A percentile compares a stretch with the other conserved stretches of the same genome.
Conservation (phyloP, 352 stramenopile species). For the Phytophthora sansomeana region DNA sequence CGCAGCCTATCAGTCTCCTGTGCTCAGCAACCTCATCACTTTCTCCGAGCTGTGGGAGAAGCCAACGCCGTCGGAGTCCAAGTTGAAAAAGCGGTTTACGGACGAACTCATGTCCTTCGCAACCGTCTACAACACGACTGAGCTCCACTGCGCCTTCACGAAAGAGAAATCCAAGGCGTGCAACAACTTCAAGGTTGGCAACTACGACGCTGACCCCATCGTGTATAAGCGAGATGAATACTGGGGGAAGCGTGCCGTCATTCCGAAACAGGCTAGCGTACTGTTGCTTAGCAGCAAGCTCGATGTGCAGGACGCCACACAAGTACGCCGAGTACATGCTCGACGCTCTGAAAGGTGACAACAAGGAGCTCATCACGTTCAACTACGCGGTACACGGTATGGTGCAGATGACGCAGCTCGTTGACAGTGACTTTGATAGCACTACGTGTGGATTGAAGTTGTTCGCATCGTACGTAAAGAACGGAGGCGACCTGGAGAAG, state of each 20-base stretch:
- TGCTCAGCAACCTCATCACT: conserved; percentile 48
- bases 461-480: conserved; percentile 42
- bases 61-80: conserved; percentile 10
- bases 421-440: conserved; percentile 11
- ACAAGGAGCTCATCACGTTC: too few relatives aligned
- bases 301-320: too few relatives aligned
- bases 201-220: conserved; percentile 24
- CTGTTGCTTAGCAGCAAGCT: too few relatives aligned
- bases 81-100: conserved; percentile 23
- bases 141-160: conserved; percentile 53
- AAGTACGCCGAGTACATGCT: conserved; percentile 46
- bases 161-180: conserved; percentile 43
- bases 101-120: conserved; percentile 14
- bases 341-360: conserved; percentile 28
- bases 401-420: conserved; percentile 35
- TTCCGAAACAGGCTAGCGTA: too few relatives aligned
- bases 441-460: too few relatives aligned
- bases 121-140: conserved; percentile 11
- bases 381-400: too few relatives aligned
- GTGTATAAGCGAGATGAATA: too few relatives aligned
- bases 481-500: conserved; percentile 30
- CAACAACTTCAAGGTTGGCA: neutral
- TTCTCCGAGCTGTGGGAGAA: too few relatives aligned
- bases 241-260: too few relatives aligned
- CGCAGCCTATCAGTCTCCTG: conserved; percentile 21